Conservation (phyloP, 768 basidiomycete species). For the Butyriboletus loyo region DNA sequence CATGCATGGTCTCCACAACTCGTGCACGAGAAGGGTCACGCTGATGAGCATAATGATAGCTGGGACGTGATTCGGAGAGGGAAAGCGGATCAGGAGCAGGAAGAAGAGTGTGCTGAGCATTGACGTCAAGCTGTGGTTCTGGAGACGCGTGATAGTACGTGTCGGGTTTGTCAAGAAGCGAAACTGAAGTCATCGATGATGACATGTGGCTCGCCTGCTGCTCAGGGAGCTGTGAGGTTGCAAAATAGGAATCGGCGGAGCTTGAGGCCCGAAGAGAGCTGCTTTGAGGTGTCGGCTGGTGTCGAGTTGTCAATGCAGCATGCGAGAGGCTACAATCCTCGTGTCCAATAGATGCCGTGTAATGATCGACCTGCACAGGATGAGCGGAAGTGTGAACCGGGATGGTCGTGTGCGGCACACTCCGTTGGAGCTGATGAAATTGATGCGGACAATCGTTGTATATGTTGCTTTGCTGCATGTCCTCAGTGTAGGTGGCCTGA, state of each 20-base stretch:
- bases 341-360: constrained; percentile 28
- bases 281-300: constrained; percentile 16
- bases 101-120: constrained; percentile 21
- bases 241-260: constrained; percentile 25
- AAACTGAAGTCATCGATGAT: constrained; percentile 28
- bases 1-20: constrained; percentile 21
- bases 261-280: constrained; percentile 17
- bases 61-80: constrained; percentile 26
- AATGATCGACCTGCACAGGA: constrained; percentile 37
- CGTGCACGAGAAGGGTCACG: constrained; percentile 27
- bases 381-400: constrained; percentile 25
- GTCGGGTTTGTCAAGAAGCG: constrained; percentile 26
- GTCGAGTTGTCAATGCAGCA: constrained; percentile 20
- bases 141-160: constrained; percentile 26
- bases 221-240: constrained; percentile 23
- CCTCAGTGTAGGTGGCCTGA: constrained; percentile 21
- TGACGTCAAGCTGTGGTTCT: constrained; percentile 31
- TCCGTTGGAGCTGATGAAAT: constrained; percentile 33
- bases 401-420: constrained; percentile 25
- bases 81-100: constrained; percentile 29
- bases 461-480: constrained; percentile 21
- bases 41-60: constrained; percentile 30
- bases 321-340: constrained; percentile 29
- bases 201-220: constrained; percentile 24
- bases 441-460: constrained; percentile 28